Base-by-base conservation (phyloP, 208 protist genomes). In the Lotmaria passim region DNA sequence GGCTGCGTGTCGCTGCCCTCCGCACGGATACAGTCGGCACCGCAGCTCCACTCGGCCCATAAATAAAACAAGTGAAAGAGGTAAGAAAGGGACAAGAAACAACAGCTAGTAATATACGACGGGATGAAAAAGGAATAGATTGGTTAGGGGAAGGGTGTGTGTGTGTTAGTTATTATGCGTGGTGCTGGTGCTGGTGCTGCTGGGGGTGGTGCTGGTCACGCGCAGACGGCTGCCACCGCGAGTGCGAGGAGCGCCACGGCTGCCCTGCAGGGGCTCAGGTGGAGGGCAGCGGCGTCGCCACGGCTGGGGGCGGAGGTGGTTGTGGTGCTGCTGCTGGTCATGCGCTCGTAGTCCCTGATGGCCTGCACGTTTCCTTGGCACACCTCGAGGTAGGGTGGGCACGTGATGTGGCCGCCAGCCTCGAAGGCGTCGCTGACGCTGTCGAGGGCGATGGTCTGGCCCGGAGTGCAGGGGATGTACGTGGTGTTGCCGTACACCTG, bases 341-440 rank as follows among this genome's bases (percentile, higher is more conserved):
- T 52, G 23, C 23, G 57, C 4, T 39, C 19, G 59, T 65, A 41
- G 19, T 65, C 46, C 46, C 52, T 44, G 30, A 19, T 12, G 10
- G 11, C 62, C 50, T 68, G 21, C 14, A 68, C 51, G 39, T 69
- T 69, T 15, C 38, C 15, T 51, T 69, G 63, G 39, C 63, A 69
- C 39, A 69, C 63, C 23, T 69, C 63, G 8, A 55, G 6, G 47
- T 65, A 65, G 30, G 15, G 21, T 24, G 56, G 56, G 39, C 56
- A 61, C 23, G 56, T 61, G 23, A 61, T 48, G 56, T 61, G 23
- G 24, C 56, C 39, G 24, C 56, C 56, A 14, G 34, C 38, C 36
- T 52, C 38, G 41, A 69, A 69, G 15, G 51, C 39, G 10, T 58
- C 10, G 39, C 51, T 70, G 24, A 41, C 2, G 30, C 10, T n/a